Evolutionary conservation across 148 eudicot species (phyloP).

Genomic region (Rhododendron vialii): DNA sequence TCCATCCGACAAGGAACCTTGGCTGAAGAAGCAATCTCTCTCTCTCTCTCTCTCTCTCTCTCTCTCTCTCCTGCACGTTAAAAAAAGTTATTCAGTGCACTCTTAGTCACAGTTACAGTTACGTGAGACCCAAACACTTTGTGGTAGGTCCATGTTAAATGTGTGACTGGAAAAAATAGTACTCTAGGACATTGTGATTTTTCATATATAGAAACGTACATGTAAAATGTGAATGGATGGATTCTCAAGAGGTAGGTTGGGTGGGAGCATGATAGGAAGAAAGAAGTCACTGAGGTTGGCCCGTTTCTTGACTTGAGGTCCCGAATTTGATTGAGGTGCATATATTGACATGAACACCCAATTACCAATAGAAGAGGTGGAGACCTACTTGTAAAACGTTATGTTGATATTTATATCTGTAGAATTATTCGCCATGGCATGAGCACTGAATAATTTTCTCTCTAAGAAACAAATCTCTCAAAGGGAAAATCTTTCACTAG

Average conservation of each 20-base stretch:
- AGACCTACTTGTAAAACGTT: neutral
- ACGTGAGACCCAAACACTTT: neutral
- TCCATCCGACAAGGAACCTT: slow-evolving; percentile 51
- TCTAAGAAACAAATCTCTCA: neutral
- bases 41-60: slow-evolving; percentile 6
- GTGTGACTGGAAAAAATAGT: neutral
- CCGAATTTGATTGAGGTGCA: neutral
- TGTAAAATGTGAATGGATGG: neutral
- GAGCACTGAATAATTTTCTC: neutral
- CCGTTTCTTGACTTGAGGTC: neutral
- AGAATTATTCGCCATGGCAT: neutral
- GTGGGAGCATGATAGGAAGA: neutral
- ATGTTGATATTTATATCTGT: neutral
- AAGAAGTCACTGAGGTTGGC: neutral
- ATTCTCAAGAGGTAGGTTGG: neutral
- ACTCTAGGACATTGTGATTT: neutral
- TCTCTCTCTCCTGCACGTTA: neutral
- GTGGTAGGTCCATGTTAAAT: neutral
- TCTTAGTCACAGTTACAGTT: neutral
- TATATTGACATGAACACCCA: neutral
- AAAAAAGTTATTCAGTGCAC: neutral
- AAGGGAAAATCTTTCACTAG: slow-evolving; percentile 17
- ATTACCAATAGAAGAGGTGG: neutral
- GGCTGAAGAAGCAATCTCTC: slow-evolving; percentile 37
- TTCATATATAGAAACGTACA: neutral